These are phyloP conservation scores for Fusarium pseudoanthophilum DNA, from an alignment of 2,329 filamentous ascomycete species.

Conservation along the genomic window DNA sequence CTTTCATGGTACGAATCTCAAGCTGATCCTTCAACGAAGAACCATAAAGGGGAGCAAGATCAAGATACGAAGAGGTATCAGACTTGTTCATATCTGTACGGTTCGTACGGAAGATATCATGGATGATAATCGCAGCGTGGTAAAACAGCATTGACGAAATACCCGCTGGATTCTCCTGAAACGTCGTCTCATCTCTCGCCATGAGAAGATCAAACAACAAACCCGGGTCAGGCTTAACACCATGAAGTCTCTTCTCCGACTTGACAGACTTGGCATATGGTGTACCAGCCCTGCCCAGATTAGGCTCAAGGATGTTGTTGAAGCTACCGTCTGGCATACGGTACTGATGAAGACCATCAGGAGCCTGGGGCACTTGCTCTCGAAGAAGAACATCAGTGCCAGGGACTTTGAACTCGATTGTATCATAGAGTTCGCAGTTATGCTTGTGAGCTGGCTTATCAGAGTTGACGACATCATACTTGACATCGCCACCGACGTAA, in stretches of 20 bases:
- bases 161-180: slow-evolving; percentile 74
- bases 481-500: slow-evolving; percentile 55
- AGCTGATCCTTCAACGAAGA: slow-evolving; percentile 72
- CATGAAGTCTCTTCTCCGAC: slow-evolving; percentile 65
- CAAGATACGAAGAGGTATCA: slow-evolving; percentile 78
- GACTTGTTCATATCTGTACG: slow-evolving; percentile 71
- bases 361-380: slow-evolving; percentile 50
- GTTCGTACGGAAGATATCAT: slow-evolving; percentile 56
- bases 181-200: slow-evolving; percentile 62
- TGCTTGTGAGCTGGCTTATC: slow-evolving; percentile 49
- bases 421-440: slow-evolving; percentile 47
- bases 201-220: slow-evolving; percentile 75
- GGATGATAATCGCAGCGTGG: slow-evolving; percentile 70
- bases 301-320: slow-evolving; percentile 70
- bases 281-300: slow-evolving; percentile 72
- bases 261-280: slow-evolving; percentile 76
- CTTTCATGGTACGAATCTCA: slow-evolving; percentile 69
- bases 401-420: slow-evolving; percentile 54
- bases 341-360: slow-evolving; percentile 51
- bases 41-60: slow-evolving; percentile 78
- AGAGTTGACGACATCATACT: slow-evolving; percentile 50
- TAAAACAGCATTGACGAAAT: slow-evolving; percentile 82
- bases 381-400: slow-evolving; percentile 51
- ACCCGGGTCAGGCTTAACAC: slow-evolving; percentile 71
- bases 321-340: slow-evolving; percentile 53